Evolutionary conservation across 208 protist genomes (phyloP).

Genomic region (Acanthamoeba sp.): DNA sequence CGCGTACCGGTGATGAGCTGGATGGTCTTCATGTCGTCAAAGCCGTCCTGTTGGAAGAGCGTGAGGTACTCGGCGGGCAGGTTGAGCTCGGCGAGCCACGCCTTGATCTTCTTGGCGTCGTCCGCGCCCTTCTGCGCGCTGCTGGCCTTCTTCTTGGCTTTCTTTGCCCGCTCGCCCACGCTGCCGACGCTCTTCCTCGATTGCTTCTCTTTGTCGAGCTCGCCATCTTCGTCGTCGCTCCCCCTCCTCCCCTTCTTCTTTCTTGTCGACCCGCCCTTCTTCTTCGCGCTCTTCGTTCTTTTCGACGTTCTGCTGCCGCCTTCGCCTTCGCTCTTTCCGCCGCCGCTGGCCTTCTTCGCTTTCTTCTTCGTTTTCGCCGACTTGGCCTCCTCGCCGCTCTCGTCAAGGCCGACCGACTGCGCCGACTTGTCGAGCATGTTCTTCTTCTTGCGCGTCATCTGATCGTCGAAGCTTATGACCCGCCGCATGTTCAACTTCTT

Average conservation of each 20-base stretch:
- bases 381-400: background rate
- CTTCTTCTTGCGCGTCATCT: conserved; percentile 3
- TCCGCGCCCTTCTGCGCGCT: background rate
- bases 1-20: conserved; percentile 54
- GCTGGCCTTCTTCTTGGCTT: background rate
- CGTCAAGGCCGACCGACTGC: background rate
- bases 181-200: background rate
- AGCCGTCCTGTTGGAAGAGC: conserved; percentile 38
- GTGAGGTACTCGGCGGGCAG: conserved; percentile 2
- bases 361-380: background rate
- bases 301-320: background rate
- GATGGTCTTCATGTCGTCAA: conserved; percentile 62
- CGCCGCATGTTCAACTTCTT: background rate
- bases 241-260: background rate
- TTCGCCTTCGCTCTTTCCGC: conserved; percentile 15
- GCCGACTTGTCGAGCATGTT: background rate
- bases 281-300: background rate
- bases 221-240: background rate
- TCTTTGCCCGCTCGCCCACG: too few relatives aligned
- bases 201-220: background rate
- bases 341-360: background rate
- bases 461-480: conserved; percentile 9
- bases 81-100: background rate
- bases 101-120: background rate
- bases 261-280: background rate